Evolutionary conservation across 2,329 filamentous ascomycete genomes (phyloP), one percentile per base, ranked within the genome.

Genomic region (Pseudodiploospora longispora): DNA sequence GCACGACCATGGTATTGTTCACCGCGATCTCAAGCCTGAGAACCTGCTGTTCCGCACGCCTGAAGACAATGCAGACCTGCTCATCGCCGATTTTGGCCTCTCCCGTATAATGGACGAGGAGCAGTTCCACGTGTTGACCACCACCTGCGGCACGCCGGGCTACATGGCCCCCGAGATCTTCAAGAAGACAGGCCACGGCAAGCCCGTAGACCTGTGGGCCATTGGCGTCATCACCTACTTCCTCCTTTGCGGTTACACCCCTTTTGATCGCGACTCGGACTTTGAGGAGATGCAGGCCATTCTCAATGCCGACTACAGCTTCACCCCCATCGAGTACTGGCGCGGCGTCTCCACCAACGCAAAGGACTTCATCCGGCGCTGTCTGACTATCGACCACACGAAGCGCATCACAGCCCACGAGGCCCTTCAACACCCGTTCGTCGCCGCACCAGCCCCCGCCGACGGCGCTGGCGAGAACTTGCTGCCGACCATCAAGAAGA

Each of bases 91-190:
- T 63, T 98, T 98, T 65, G 93, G 93, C 7, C 73, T 98, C 40
- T 93, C 85, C 28, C 81, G 93, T 47, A 96, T 98, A 67, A 97
- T 98, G 91, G 93, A 98, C 60, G 93, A 97, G 67, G 89, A 96
- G 66, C 87, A 95, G 62, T 97, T 97, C 66, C 93, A 97, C 62
- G 91, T 97, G 30, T 71, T 98, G 50, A 98, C 93, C 8, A 98
- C 93, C 1, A 98, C 93, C 1, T 98, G 93, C 63, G 93, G 93
- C 47, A 98, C 93, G 1, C 93, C 93, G 4, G 93, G 93, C 40
- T 98, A 98, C 68, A 98, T 98, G 93, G 93, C 93, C 2, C 93
- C 93, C 27, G 93, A 98, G 65, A 98, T 98, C 58, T 98, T 98
- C 71, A 95, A 95, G 67, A 98, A 98, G 74, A 90, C 85, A 6